Percentiles rank a stretch among this genome's conserved stretches.
These are phyloP conservation scores for Mycena galericulata DNA, from an alignment of 768 basidiomycete genomes.

Conservation along the genomic window DNA sequence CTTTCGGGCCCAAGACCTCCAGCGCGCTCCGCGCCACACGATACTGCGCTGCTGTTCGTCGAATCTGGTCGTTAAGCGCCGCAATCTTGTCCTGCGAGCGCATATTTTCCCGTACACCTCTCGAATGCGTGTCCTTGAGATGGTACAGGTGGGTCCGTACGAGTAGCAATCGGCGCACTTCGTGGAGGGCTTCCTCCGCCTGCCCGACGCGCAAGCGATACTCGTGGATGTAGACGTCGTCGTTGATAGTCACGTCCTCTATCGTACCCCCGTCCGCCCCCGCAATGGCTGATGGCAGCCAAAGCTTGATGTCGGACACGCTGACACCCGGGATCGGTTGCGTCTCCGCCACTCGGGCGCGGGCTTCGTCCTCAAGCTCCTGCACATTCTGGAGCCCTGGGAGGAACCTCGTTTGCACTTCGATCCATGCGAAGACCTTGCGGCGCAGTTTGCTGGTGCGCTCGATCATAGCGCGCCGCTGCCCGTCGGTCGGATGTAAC, in stretches of 20 bases:
- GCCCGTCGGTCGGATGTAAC: slow-evolving; percentile 34
- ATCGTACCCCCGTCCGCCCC: too few relatives aligned
- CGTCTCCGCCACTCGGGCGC: background rate
- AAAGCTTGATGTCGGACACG: slow-evolving; percentile 21
- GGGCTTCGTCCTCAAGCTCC: slow-evolving; percentile 8
- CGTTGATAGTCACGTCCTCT: background rate
- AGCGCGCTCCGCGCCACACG: slow-evolving; percentile 25
- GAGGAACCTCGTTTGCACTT: slow-evolving; percentile 23
- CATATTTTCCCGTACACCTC: slow-evolving; percentile 40
- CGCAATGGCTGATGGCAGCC: slow-evolving; percentile 39
- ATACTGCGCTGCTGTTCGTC: slow-evolving; percentile 34
- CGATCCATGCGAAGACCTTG: slow-evolving; percentile 31
- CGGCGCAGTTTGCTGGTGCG: slow-evolving; percentile 23
- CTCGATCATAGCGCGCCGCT: slow-evolving; percentile 36
- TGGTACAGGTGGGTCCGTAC: slow-evolving; percentile 34
- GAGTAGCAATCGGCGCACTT: slow-evolving; percentile 36
- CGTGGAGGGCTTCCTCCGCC: slow-evolving; percentile 40
- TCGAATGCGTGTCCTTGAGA: slow-evolving; percentile 37
- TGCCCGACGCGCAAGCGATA: slow-evolving; percentile 39
- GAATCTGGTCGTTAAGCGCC: slow-evolving; percentile 31
- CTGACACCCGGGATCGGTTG: background rate
- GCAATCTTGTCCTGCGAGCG: slow-evolving; percentile 34
- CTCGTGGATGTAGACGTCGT: slow-evolving; percentile 30
- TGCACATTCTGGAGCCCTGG: slow-evolving; percentile 17
- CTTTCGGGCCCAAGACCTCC: background rate